A percentile compares a stretch with the other conserved stretches of the same genome.
Evolutionary conservation across 257 asterid genomes (phyloP).

Genomic region (Solanum bukasovii): DNA sequence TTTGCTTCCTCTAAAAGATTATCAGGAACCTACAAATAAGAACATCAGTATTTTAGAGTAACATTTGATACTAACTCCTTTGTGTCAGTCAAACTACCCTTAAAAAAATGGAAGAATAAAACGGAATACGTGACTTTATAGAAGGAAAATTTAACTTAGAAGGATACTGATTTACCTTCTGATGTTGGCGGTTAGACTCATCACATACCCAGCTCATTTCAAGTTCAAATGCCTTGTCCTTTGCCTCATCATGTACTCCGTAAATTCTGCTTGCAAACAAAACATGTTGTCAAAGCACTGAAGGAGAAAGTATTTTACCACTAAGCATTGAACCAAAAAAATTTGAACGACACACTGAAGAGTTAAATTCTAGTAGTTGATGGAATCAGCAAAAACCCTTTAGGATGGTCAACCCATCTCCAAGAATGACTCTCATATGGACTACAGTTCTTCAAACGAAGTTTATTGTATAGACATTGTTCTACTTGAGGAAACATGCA

Average conservation of each 20-base stretch:
- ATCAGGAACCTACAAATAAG: conserved; percentile 55
- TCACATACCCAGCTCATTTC: conserved; percentile 98
- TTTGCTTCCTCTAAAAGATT: conserved; percentile 75
- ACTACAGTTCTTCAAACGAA: background rate
- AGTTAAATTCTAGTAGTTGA: background rate
- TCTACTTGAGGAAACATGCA: background rate
- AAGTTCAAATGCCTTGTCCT: conserved; percentile 94
- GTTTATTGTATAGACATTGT: background rate
- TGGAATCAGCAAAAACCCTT: background rate
- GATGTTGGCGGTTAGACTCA: conserved; percentile 89
- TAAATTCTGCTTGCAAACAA: conserved; percentile 45
- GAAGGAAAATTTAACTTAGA: background rate
- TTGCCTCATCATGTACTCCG: conserved; percentile 94
- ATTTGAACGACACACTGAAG: background rate
- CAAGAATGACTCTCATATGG: background rate
- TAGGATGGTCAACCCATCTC: background rate
- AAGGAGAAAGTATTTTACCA: background rate
- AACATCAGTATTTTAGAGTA: background rate
- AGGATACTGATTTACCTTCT: conserved; percentile 43
- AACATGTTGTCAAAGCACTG: background rate
- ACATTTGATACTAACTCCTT: background rate
- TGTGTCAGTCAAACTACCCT: background rate
- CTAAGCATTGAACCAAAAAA: background rate
- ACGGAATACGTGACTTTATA: background rate
- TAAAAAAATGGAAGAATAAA: background rate